Percentiles rank a stretch among this genome's conserved stretches.
phyloP scores from a whole-genome alignment of 306 rosid species.

The Prunus salicina region DNA sequence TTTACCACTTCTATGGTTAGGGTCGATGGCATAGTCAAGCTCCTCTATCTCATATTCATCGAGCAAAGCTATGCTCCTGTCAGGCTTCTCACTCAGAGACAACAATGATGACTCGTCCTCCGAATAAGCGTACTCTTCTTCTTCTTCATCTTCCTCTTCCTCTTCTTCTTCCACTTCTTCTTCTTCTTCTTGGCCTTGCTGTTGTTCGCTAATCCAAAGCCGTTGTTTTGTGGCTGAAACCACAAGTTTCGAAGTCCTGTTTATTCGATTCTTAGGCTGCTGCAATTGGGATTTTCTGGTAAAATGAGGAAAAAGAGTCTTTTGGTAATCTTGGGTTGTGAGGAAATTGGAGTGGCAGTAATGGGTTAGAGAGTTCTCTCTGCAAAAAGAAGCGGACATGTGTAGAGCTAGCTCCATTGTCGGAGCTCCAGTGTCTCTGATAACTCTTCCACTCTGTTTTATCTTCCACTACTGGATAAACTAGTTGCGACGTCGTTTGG shows the following conservation, averaged over 20 bases:
- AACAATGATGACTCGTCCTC: conserved; percentile 65
- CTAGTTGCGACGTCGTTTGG: background rate
- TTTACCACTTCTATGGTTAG: conserved; percentile 78
- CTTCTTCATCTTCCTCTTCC: conserved; percentile 23
- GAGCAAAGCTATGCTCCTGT: conserved; percentile 61
- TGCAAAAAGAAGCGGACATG: conserved; percentile 30
- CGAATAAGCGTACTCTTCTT: conserved; percentile 36
- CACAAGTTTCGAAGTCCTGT: conserved; percentile 22
- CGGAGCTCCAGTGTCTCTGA: conserved; percentile 32
- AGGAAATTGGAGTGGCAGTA: conserved; percentile 9
- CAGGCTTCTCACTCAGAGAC: conserved; percentile 83
- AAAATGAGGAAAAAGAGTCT: conserved; percentile 21
- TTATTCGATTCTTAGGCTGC: conserved; percentile 13
- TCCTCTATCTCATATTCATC: conserved; percentile 87
- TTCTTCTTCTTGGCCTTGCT: background rate
- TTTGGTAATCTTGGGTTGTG: conserved; percentile 3
- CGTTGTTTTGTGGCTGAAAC: conserved; percentile 15
- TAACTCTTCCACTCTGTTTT: background rate
- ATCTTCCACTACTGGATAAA: background rate
- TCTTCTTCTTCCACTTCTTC: conserved; percentile 24
- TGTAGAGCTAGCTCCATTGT: conserved; percentile 57
- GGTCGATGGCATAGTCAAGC: conserved; percentile 38
- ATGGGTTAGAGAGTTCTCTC: conserved; percentile 18
- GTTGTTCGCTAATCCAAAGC: conserved; percentile 24
- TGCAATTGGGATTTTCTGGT: conserved; percentile 22